A percentile compares a stretch with the other conserved stretches of the same genome.
Evolutionary conservation across 1,284 basidiomycete genomes (phyloP).

Genomic region (Malassezia sympodialis): DNA sequence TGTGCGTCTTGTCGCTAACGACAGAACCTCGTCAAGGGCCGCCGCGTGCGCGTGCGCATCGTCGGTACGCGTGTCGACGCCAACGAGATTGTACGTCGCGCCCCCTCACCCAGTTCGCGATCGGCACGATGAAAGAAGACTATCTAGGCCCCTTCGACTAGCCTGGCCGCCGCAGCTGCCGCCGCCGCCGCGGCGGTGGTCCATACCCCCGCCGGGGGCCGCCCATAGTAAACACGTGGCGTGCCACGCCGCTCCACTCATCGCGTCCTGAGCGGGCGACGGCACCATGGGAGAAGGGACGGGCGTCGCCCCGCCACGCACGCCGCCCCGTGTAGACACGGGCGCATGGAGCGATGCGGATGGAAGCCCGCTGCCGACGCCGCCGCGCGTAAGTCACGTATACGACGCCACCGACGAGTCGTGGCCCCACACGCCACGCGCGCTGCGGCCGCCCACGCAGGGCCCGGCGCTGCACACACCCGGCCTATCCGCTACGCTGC

Average conservation of each 20-base stretch:
- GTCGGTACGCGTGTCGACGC: constrained; percentile 94
- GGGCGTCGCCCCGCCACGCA: neutral
- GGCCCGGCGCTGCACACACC: constrained; percentile 1
- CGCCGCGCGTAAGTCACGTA: constrained; percentile 17
- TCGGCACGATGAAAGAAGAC: constrained; percentile 47
- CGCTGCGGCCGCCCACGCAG: neutral
- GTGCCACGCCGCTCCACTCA: neutral
- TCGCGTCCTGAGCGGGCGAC: neutral
- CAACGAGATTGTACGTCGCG: constrained; percentile 62
- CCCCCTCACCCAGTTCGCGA: constrained; percentile 30
- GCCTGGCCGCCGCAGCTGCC: neutral
- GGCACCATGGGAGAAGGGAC: neutral
- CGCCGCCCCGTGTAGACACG: neutral
- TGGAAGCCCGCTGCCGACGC: constrained; percentile 16
- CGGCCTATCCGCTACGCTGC: neutral
- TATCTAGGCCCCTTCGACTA: constrained; percentile 40
- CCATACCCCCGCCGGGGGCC: neutral
- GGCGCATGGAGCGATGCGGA: constrained; percentile 5
- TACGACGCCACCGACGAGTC: neutral
- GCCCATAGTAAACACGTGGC: neutral
- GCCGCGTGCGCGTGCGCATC: constrained; percentile 82
- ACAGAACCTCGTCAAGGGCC: constrained; percentile 63
- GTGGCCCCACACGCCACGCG: neutral
- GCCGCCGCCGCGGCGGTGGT: neutral
- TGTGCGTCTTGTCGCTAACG: constrained; percentile 7